phyloP scores from a whole-genome alignment of 1,139 yeast species.

The Zygotorulaspora mrakii region DNA sequence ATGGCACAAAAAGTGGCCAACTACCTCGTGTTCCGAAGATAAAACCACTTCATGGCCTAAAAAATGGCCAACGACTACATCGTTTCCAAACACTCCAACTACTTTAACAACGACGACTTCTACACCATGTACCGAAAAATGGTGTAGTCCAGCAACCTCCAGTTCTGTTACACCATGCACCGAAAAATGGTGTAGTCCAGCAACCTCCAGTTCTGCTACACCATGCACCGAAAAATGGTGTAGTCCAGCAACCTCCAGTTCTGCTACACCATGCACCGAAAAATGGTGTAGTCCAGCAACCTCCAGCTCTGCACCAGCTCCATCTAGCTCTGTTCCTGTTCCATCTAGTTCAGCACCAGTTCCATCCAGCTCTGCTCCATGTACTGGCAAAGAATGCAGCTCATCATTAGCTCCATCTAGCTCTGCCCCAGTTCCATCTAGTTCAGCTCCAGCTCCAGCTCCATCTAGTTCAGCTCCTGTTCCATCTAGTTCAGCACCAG shows the following conservation, averaged over 20 bases:
- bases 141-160: background rate
- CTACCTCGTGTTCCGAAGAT: background rate
- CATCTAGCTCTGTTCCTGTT: slow-evolving; percentile 1
- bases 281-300: background rate
- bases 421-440: background rate
- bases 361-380: background rate
- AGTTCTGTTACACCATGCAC: background rate
- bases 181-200: background rate
- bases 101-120: background rate
- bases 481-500: slow-evolving; percentile 4
- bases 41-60: background rate
- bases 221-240: background rate
- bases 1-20: background rate
- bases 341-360: slow-evolving; percentile 1
- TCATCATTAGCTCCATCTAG: background rate
- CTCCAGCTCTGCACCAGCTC: background rate
- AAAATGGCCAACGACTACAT: background rate
- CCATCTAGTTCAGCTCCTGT: slow-evolving; percentile 4
- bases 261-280: background rate
- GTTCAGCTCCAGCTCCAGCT: slow-evolving; percentile 2
- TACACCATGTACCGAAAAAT: background rate
- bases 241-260: background rate
- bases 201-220: background rate
- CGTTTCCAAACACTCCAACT: background rate
- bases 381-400: background rate